Evolutionary conservation across 176 grass and related monocot species (phyloP).

Genomic region (Typha latifolia): DNA sequence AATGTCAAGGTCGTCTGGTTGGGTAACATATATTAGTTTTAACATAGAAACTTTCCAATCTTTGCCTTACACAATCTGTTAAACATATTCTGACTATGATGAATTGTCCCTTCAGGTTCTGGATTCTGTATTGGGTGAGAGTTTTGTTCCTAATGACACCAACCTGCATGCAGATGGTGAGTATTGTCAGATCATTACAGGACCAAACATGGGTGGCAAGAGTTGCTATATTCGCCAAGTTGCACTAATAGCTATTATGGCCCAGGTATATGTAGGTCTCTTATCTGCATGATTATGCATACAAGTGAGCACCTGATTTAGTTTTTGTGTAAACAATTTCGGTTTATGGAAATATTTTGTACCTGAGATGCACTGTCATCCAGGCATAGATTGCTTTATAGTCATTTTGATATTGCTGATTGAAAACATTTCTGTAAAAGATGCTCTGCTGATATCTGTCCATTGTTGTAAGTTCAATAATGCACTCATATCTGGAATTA

Average conservation of each 20-base stretch:
- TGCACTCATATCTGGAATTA: no score
- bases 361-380: background rate
- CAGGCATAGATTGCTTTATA: no score
- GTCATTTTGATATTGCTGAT: no score
- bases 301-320: background rate
- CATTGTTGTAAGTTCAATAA: no score
- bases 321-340: background rate
- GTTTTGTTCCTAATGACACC: constrained; percentile 96
- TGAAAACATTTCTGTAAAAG: no score
- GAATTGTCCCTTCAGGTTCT: constrained; percentile 51
- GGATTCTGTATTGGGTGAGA: constrained; percentile 53
- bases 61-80: background rate
- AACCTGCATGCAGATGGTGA: constrained; percentile 53
- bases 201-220: constrained; percentile 98
- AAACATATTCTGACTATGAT: constrained; percentile 14
- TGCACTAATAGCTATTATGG: constrained; percentile 88
- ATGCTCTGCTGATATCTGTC: no score
- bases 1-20: no score
- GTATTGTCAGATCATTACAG: constrained; percentile 88
- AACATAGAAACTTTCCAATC: background rate
- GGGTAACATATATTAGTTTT: no score
- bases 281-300: constrained; percentile 1
- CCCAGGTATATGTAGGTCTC: constrained; percentile 52
- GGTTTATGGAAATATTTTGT: background rate
- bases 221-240: constrained; percentile 98